Evolutionary conservation across 306 rosid genomes (phyloP), one percentile per base, ranked within the genome.

Genomic region (Neltuma alba): DNA sequence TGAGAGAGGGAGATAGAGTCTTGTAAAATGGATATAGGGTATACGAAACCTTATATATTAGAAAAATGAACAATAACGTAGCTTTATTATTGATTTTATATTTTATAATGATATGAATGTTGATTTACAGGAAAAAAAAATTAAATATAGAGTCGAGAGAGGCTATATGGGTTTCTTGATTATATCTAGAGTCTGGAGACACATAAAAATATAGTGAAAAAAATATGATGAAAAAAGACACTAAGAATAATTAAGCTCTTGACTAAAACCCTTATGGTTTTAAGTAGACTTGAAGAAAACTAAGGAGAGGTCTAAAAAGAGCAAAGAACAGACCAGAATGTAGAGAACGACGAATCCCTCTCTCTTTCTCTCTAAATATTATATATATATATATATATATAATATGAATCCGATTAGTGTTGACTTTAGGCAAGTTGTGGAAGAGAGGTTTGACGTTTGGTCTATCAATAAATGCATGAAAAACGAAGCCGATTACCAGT

Each of bases 381-480:
- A n/a, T n/a, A n/a, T n/a, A 38, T 38, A 38, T 38, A 38, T 38
- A 38, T 38, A 38, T 38, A 9, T 38, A 6, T 38, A 9, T 38
- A 6, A 18, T 15, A 2, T 16, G 54, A 16, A 54, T 21, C 61
- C 30, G 23, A 54, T 11, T 36, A 45, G 18, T 55, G 10, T 1
- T 10, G 70, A 61, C 21, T 33, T 11, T 27, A 3, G 83, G 28
- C 55, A 72, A 72, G 38, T 52, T 61, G 73, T 62, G 58, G 5
- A 79, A 48, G 18, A 61, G 74, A 48, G 62, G 36, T 47, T 37
- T 45, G 64, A 79, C 78, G 15, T 71, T 48, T 27, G 65, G 77
- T 61, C n/a, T 42, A n/a, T 31, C 42, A 6, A 62, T 75, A n/a
- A 16, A 62, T 58, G 52, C 10, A 27, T 15, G n/a, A 74, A 55